Base-by-base conservation (phyloP, 2,329 filamentous ascomycete species). In the Taxawa tesnikishii region DNA sequence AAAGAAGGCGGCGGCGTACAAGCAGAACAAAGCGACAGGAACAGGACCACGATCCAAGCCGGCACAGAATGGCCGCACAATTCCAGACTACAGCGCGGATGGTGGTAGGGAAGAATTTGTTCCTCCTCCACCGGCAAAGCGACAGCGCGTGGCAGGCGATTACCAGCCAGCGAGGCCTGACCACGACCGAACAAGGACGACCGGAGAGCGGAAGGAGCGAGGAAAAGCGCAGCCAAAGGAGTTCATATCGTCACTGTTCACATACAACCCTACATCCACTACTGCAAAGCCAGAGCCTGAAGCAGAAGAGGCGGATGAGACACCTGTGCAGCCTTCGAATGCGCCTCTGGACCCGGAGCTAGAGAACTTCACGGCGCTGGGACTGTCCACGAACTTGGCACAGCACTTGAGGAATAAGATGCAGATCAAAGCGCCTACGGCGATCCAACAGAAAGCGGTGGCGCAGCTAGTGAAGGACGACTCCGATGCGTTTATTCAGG, bases 401-500 rank as follows among this genome's bases (percentile, higher is more conserved):
- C 70, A 79, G 31, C 87, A 94, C 55, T 63, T 98, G 15, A 68
- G 83, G 5, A 75, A 75, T 27, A 96, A 94, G 58, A 75, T 98
- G 56, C 72, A 79, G 35, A 70, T 98, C 53, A 90, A 87, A 51
- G 81, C 83, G 0, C 90, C 90, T 5, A 98, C 90, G 0, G 84
- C 83, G 1, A 94, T 98, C 51, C 90, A 98, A 59, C 87, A 87
- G 46, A 83, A 83, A 39, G 80, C 88, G 1, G 78, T 98, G 24
- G 70, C 81, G 26, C 78, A 90, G 45, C 61, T 98, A 39, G 59
- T 93, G 27, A 76, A 76, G 26, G 78, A 80, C 32, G 81, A 93
- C 45, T 77, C 73, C 28, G 90, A 98, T 62, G 87, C 87, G 2
- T 98, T 98, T 48, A 79, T 98, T 19, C 90, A 96, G 54, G 92